Evolutionary conservation across 169 alveolate genomes (phyloP), one percentile per base, ranked within the genome.

Genomic region (Eimeria brunetti): DNA sequence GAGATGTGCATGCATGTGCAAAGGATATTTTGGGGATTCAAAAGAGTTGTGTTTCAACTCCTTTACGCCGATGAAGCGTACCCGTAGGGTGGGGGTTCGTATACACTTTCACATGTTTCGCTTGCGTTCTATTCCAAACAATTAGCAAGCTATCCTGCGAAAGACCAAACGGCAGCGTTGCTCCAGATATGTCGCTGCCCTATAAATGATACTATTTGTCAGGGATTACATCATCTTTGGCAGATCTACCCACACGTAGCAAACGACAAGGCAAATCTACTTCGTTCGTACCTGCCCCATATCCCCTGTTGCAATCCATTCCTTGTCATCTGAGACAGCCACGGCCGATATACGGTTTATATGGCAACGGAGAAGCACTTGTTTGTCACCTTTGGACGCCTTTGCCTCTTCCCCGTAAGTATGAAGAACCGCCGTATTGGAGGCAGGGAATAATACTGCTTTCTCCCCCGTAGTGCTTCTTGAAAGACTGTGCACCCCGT

Each of bases 121-220:
- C 99, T 5, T 98, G 96, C 51, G 96, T 95, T 41, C 98, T 97
- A 85, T 98, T 98, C 99, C 99, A 98, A 1, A 98, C 98, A 41
- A 98, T 98, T 33, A 98, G 96, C 96, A 98, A 97, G 58, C 98
- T 97, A 71, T 97, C 98, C 96, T 95, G 97, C 5, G 98, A 98
- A 67, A 6, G 60, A 11, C 20, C 62, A 41, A 76, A 49, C 33
- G 36, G 38, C 56, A 41, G 60, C 64, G 44, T 46, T 44, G 64
- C 11, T 38, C 41, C 12, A 76, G 46, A 6, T 24, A 33, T 30
- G 80, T 36, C 51, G 80, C 44, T 11, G 80, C 27, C 11, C 51
- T 33, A 69, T 5, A 64, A 30, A 30, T 8, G 76, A 69, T 46
- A 33, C 80, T 1, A 36, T 36, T 7, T 16, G 80, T 8, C 51